Conservation (phyloP, 371 early-diverging fungal genomes). For the Rhizomucor miehei region DNA sequence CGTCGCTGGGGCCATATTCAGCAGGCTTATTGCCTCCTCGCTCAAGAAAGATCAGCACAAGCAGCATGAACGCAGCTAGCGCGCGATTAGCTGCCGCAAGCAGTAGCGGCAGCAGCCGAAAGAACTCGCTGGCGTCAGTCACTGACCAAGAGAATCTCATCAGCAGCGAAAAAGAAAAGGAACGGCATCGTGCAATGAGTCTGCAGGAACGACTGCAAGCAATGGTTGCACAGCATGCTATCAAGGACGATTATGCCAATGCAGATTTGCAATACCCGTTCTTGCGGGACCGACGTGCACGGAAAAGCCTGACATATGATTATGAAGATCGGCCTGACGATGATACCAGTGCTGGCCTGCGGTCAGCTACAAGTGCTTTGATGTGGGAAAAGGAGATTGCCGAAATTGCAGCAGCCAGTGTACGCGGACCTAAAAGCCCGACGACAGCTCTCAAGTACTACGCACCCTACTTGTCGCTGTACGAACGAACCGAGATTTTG, state of each 20-base stretch:
- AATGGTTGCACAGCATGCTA: constrained; percentile 28
- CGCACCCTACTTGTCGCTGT: constrained; percentile 55
- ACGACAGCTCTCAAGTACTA: constrained; percentile 42
- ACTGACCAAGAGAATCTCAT: constrained; percentile 7
- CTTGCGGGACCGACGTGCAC: constrained; percentile 13
- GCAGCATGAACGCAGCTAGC: constrained; percentile 5
- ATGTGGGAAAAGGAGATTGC: constrained; percentile 26
- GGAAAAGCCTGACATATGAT: constrained; percentile 10
- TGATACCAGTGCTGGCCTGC: constrained; percentile 3
- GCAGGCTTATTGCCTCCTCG: constrained; percentile 7
- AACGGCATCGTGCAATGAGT: constrained; percentile 23
- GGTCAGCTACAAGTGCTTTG: constrained; percentile 20
- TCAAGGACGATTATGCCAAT: constrained; percentile 13
- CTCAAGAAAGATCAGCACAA: constrained; percentile 8
- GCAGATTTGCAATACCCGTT: constrained; percentile 10
- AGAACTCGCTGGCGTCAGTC: constrained; percentile 12
- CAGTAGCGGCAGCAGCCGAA: constrained; percentile 11
- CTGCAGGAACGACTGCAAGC: constrained; percentile 32
- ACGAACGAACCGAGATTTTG: constrained; percentile 76
- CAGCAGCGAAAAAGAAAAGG: constrained; percentile 8
- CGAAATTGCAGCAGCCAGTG: constrained; percentile 15
- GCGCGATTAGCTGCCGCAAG: background rate
- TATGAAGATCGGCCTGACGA: constrained; percentile 3
- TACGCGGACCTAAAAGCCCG: constrained; percentile 34
- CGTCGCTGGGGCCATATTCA: constrained; percentile 9